Base-by-base conservation (phyloP, 306 rosid species). In the Cicer bijugum region DNA sequence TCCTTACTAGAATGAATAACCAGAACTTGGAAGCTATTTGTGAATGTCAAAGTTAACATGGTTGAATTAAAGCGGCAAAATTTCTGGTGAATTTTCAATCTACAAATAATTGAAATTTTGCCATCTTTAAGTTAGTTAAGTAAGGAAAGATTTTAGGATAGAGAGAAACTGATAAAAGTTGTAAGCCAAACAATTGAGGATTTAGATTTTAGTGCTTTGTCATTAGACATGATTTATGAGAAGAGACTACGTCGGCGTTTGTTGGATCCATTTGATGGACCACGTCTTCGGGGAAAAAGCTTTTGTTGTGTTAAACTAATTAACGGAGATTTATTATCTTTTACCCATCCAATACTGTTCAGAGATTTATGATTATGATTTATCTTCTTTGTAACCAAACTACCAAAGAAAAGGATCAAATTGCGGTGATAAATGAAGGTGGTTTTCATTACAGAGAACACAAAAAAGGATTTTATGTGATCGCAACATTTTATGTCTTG, bases 391-490 rank as follows among this genome's bases (percentile, higher is more conserved):
- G 20, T 69, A 11, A 71, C 55, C 11, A 6, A 43, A 23, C 44
- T 2, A 51, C 70, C 45, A 8, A 43, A 14, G 51, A 63, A 3
- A 16, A 16, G 35, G 44, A 78, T 42, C 45, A 62, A 52, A n/a
- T 20, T 60, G 28, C 69, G 33, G 69, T 15, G 19, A 40, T 53
- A 37, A 66, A 33, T 46, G 65, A 23, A 12, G 39, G 20, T 51
- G 64, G 50, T 35, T 50, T 60, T 48, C 11, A 40, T 40, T 50
- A 70, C 7, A 4, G 33, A 38, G 43, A 39, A 59, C 46, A 60
- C 50, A 47, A 50, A 57, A 19, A 47, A 37, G 33, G n/a, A 60
- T 70, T 61, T 78, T n/a, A 48, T 70, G 59, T 14, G 17, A 51
- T 28, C 39, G 71, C 66, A 52, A 51, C 12, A 9, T 33, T 45